Percentiles rank a stretch among this genome's conserved stretches.
Conservation (phyloP, 2,329 filamentous ascomycete genomes). For the Endoconidiophora polonica region DNA sequence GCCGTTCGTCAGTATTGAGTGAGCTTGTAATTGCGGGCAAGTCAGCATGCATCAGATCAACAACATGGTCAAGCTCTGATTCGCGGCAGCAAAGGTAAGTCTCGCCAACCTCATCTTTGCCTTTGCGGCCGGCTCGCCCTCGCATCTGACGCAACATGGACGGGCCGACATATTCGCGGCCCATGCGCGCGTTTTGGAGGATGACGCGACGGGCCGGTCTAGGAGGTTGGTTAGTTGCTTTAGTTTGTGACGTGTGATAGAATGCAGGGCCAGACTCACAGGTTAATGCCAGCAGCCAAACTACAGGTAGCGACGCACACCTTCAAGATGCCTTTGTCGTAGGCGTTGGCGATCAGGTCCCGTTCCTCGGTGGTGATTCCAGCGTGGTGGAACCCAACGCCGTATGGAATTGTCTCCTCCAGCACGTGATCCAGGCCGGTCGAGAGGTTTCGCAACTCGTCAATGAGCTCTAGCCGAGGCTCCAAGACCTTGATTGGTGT, state of each 20-base stretch:
- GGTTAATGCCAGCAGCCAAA: conserved; percentile 67
- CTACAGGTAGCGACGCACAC: conserved; percentile 64
- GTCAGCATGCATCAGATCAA: conserved; percentile 55
- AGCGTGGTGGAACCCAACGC: conserved; percentile 62
- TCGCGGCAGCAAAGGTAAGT: conserved; percentile 60
- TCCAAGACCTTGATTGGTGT: conserved; percentile 33
- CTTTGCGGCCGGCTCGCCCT: conserved; percentile 60
- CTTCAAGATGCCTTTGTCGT: conserved; percentile 49
- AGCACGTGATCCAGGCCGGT: conserved; percentile 50
- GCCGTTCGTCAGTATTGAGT: conserved; percentile 47
- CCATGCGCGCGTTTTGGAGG: conserved; percentile 59
- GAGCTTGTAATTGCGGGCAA: conserved; percentile 54
- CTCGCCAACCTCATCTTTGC: conserved; percentile 61
- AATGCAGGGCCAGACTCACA: conserved; percentile 23
- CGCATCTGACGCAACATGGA: conserved; percentile 71
- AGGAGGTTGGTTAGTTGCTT: not conserved
- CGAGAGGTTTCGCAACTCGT: conserved; percentile 46
- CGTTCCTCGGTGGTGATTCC: conserved; percentile 61
- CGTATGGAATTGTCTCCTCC: conserved; percentile 44
- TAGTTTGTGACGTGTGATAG: not conserved
- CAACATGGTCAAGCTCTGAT: conserved; percentile 50
- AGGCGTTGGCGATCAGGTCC: conserved; percentile 53
- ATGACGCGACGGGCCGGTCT: conserved; percentile 55
- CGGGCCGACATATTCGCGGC: conserved; percentile 57
- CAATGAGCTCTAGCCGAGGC: conserved; percentile 45